Evolutionary conservation across 495 filamentous ascomycete species (phyloP).

Genomic region (Daldinia decipiens): DNA sequence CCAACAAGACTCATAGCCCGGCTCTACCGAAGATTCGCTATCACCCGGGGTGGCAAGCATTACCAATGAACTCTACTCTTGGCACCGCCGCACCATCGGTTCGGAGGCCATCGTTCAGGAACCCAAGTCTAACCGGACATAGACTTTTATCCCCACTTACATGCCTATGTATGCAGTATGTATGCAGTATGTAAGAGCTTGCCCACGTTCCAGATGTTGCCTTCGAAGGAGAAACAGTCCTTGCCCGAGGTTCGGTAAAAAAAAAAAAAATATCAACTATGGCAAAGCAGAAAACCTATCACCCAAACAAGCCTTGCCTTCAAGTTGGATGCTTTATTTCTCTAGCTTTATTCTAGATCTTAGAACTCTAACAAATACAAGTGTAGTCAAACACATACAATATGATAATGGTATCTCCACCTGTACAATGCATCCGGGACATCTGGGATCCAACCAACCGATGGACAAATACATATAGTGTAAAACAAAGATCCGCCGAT

Average conservation of each 20-base stretch:
- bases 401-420: constrained; percentile 34
- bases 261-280: neutral
- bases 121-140: constrained; percentile 16
- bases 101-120: constrained; percentile 22
- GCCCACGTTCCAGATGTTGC: neutral
- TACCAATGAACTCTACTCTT: constrained; percentile 22
- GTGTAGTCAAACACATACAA: constrained; percentile 10
- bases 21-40: neutral
- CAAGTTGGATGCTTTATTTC: constrained; percentile 1
- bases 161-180: neutral
- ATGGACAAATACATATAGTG: constrained; percentile 15
- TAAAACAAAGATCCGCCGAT: constrained; percentile 29
- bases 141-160: constrained; percentile 6
- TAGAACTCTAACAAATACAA: constrained; percentile 17
- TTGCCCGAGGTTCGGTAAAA: neutral
- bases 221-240: neutral
- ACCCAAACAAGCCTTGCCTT: neutral
- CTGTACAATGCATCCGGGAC: constrained; percentile 26
- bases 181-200: neutral
- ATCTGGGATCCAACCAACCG: constrained; percentile 14
- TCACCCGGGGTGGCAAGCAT: neutral
- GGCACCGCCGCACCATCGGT: constrained; percentile 42
- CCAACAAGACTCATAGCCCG: neutral
- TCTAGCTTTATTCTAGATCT: constrained; percentile 17
- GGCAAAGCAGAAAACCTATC: neutral